Conservation (phyloP, 2,329 filamentous ascomycete genomes). For the Fusarium xyrophilum region DNA sequence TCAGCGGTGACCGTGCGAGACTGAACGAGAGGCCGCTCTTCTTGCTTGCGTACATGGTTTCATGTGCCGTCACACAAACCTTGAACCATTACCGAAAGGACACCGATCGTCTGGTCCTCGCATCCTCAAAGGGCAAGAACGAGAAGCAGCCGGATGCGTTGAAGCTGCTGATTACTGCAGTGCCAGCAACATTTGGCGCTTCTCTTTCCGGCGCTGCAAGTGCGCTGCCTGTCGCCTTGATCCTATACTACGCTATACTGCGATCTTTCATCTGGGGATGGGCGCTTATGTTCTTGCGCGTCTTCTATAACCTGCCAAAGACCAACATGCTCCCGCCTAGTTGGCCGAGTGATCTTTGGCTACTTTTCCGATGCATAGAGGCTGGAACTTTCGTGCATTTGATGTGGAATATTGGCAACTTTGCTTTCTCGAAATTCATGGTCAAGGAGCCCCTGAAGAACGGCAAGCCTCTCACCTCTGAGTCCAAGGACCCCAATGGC, state of each 20-base stretch:
- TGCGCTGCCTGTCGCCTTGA: constrained; percentile 54
- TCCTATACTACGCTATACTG: constrained; percentile 69
- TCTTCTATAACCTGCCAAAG: constrained; percentile 78
- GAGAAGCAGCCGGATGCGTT: constrained; percentile 42
- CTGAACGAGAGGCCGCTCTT: constrained; percentile 90
- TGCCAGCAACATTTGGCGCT: constrained; percentile 50
- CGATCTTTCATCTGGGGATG: constrained; percentile 71
- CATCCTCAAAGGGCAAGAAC: constrained; percentile 39
- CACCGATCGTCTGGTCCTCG: constrained; percentile 67
- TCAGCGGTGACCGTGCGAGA: constrained; percentile 73
- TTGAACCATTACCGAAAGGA: constrained; percentile 74
- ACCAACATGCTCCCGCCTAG: constrained; percentile 67
- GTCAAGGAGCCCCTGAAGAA: constrained; percentile 83
- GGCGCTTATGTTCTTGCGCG: constrained; percentile 72
- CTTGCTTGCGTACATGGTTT: constrained; percentile 72
- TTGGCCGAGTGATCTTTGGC: constrained; percentile 63
- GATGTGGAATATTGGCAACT: constrained; percentile 79
- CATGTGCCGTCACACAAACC: constrained; percentile 74
- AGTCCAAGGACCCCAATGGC: constrained; percentile 90
- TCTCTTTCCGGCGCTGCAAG: constrained; percentile 51
- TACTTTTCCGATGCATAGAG: constrained; percentile 62
- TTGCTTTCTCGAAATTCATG: constrained; percentile 81
- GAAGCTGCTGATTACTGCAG: constrained; percentile 47
- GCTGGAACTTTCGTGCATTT: constrained; percentile 72
- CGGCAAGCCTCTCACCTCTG: constrained; percentile 79